These are phyloP conservation scores for Exophiala aquamarina DNA, from an alignment of 2,329 filamentous ascomycete genomes.

Conservation along the genomic window DNA sequence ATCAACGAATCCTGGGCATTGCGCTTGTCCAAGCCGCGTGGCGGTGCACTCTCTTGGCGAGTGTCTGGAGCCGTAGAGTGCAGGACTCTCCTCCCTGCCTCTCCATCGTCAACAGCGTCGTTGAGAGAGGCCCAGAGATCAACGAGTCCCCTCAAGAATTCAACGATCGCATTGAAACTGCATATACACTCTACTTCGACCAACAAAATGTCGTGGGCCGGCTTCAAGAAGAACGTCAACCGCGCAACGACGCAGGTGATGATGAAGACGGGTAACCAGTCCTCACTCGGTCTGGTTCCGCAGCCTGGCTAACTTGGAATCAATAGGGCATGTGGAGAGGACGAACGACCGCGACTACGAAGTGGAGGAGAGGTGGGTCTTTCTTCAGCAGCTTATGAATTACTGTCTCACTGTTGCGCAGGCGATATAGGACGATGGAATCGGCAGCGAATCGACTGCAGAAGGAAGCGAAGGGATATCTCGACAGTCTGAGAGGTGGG, in stretches of 20 bases:
- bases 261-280: slow-evolving; percentile 84
- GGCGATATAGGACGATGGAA: slow-evolving; percentile 97
- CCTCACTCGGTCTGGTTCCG: slow-evolving; percentile 29
- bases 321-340: slow-evolving; percentile 86
- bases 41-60: too few relatives aligned
- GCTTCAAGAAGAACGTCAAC: slow-evolving; percentile 96
- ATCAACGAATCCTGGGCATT: too few relatives aligned
- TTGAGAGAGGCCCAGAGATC: slow-evolving; percentile 7
- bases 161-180: slow-evolving; percentile 4
- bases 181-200: slow-evolving; percentile 4
- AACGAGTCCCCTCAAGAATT: slow-evolving; percentile 8
- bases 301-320: slow-evolving; percentile 3
- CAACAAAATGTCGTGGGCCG: slow-evolving; percentile 44
- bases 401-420: slow-evolving; percentile 36
- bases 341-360: slow-evolving; percentile 99
- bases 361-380: slow-evolving; percentile 78
- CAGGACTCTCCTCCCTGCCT: too few relatives aligned
- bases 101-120: background rate
- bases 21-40: too few relatives aligned
- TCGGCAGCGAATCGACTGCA: slow-evolving; percentile 87
- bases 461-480: slow-evolving; percentile 96
- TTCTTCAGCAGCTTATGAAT: background rate
- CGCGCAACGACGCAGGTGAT: slow-evolving; percentile 99
- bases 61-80: too few relatives aligned
- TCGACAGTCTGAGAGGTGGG: slow-evolving; percentile 87